Evolutionary conservation across 768 basidiomycete species (phyloP).

Genomic region (Daedalea quercina): DNA sequence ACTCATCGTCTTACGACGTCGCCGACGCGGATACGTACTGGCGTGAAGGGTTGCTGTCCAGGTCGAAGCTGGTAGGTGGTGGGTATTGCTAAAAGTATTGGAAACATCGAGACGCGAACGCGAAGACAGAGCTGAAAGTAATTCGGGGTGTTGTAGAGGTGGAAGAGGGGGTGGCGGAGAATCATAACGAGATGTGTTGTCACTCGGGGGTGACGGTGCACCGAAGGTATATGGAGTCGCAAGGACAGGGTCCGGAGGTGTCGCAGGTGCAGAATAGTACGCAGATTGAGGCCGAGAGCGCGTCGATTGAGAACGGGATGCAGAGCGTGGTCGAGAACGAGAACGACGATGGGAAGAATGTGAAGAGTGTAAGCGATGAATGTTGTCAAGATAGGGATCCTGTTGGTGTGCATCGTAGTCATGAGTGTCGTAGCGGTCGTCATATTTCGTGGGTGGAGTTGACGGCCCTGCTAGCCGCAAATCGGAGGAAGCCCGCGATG

Average conservation of each 20-base stretch:
- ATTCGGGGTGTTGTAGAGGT: conserved; percentile 38
- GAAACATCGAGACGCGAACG: conserved; percentile 13
- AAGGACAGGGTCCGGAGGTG: conserved; percentile 2
- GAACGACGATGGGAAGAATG: background rate
- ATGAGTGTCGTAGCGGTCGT: background rate
- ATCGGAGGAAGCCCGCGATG: background rate
- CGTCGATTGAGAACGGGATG: conserved; percentile 9
- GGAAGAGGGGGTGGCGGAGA: conserved; percentile 45
- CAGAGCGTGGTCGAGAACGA: background rate
- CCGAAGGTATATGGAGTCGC: conserved; percentile 39
- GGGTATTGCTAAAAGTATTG: conserved; percentile 5
- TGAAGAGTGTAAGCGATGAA: background rate
- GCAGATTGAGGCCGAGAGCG: conserved; percentile 10
- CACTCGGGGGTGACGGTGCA: conserved; percentile 25
- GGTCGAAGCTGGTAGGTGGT: background rate
- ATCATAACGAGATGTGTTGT: conserved; percentile 13
- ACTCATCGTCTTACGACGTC: conserved; percentile 3
- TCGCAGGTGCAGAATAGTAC: conserved; percentile 8
- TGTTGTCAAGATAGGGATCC: background rate
- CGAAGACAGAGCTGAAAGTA: conserved; percentile 17
- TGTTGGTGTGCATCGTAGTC: background rate
- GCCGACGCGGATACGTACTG: conserved; percentile 18
- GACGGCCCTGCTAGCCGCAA: background rate
- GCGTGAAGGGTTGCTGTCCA: conserved; percentile 4
- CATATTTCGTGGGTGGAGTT: background rate